Percentiles rank a stretch among this genome's conserved stretches.
phyloP scores from a whole-genome alignment of 768 basidiomycete genomes.

The Leucocoprinus birnbaumii region DNA sequence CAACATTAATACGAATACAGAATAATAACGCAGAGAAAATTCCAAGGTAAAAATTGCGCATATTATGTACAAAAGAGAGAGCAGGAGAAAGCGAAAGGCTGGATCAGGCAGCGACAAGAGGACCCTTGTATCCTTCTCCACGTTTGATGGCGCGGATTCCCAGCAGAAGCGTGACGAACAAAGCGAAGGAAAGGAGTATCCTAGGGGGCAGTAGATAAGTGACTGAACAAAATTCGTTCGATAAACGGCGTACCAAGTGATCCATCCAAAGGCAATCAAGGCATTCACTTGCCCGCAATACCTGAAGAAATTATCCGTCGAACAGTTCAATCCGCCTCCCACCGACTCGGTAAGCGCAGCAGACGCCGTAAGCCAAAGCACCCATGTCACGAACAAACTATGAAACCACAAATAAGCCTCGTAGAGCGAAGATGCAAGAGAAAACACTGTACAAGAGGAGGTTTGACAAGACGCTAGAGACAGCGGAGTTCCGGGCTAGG shows the following conservation, averaged over 20 bases:
- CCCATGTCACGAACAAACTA: conserved; percentile 70
- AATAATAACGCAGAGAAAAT: neutral
- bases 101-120: conserved; percentile 12
- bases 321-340: conserved; percentile 71
- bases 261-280: conserved; percentile 72
- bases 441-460: conserved; percentile 51
- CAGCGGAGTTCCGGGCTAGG: conserved; percentile 41
- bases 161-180: conserved; percentile 44
- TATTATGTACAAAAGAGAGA: neutral
- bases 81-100: neutral
- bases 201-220: conserved; percentile 29
- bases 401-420: neutral
- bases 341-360: conserved; percentile 65
- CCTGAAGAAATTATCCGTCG: conserved; percentile 39
- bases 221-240: neutral
- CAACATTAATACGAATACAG: neutral
- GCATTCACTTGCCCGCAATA: conserved; percentile 82
- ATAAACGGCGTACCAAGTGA: conserved; percentile 52
- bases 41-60: neutral
- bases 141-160: conserved; percentile 56
- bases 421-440: neutral
- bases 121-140: conserved; percentile 65
- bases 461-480: conserved; percentile 66
- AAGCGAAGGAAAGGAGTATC: conserved; percentile 59
- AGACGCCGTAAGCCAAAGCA: conserved; percentile 75